phyloP scores from a whole-genome alignment of 2,329 filamentous ascomycete genomes.

The Fusarium sterilihyphosum region DNA sequence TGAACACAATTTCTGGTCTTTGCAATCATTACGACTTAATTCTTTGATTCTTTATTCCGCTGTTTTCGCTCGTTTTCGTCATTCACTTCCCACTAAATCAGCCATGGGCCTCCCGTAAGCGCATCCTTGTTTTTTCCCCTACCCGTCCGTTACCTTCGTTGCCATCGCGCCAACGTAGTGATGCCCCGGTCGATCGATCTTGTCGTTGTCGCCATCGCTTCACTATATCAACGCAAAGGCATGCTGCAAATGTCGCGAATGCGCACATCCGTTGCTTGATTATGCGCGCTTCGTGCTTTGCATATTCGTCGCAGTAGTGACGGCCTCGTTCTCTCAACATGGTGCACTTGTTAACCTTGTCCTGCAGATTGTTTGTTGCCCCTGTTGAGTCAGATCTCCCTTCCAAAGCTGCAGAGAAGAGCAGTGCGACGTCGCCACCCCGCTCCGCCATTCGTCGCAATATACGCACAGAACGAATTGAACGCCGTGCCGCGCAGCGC shows the following conservation, averaged over 20 bases:
- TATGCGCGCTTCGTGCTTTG: conserved; percentile 16
- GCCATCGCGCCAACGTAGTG: conserved; percentile 35
- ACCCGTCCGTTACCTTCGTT: conserved; percentile 12
- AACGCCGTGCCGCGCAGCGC: conserved; percentile 46
- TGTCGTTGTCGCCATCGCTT: conserved; percentile 29
- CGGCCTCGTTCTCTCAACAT: conserved; percentile 7
- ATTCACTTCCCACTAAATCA: conserved; percentile 23
- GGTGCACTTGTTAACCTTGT: conserved; percentile 27
- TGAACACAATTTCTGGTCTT: neutral
- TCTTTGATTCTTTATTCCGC: neutral
- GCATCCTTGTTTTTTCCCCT: conserved; percentile 27
- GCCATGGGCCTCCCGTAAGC: conserved; percentile 62
- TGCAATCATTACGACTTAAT: neutral
- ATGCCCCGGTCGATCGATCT: conserved; percentile 39
- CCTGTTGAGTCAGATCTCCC: conserved; percentile 57
- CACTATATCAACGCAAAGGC: conserved; percentile 27
- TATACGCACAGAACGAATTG: conserved; percentile 45
- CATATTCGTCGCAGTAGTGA: conserved; percentile 21
- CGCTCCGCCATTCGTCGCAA: conserved; percentile 55
- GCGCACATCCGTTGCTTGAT: conserved; percentile 20
- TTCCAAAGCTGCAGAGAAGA: conserved; percentile 49
- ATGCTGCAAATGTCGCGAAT: conserved; percentile 26
- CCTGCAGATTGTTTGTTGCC: conserved; percentile 56
- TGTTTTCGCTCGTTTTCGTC: conserved; percentile 15
- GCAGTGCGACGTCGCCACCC: conserved; percentile 42